A percentile compares a stretch with the other conserved stretches of the same genome.
Conservation (phyloP, 225 moss, liverwort and hornwort species). For the Lunularia cruciata region DNA sequence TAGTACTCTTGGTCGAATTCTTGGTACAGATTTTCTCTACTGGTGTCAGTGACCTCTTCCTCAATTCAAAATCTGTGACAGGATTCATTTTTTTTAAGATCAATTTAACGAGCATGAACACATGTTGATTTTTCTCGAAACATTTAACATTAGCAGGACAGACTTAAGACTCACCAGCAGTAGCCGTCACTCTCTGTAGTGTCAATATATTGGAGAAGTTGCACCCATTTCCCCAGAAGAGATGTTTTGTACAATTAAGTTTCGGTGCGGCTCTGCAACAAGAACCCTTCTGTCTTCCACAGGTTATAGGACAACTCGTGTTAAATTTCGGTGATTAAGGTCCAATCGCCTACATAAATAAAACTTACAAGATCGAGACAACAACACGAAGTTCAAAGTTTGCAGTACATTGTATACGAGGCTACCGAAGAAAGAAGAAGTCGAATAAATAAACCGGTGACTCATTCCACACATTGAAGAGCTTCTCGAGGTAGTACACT, state of each 20-base stretch:
- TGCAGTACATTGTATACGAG: slow-evolving; percentile 1
- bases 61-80: slow-evolving; percentile 24
- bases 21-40: slow-evolving; percentile 21
- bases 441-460: neutral
- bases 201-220: slow-evolving; percentile 19
- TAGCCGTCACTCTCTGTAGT: slow-evolving; percentile 15
- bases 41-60: slow-evolving; percentile 19
- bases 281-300: slow-evolving; percentile 29
- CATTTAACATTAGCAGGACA: neutral
- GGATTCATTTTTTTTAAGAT: neutral
- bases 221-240: slow-evolving; percentile 3
- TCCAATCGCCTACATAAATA: neutral
- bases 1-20: neutral
- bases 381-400: neutral
- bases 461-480: neutral
- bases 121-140: neutral
- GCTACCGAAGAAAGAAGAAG: slow-evolving; percentile 4
- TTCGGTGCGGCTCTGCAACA: slow-evolving; percentile 16
- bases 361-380: neutral
- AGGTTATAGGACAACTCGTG: neutral
- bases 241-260: neutral
- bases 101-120: neutral
- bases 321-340: no score
- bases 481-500: neutral
- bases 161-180: slow-evolving; percentile 28